Base-by-base conservation (phyloP, 1,284 basidiomycete genomes). In the Taiwanofungus camphoratus region DNA sequence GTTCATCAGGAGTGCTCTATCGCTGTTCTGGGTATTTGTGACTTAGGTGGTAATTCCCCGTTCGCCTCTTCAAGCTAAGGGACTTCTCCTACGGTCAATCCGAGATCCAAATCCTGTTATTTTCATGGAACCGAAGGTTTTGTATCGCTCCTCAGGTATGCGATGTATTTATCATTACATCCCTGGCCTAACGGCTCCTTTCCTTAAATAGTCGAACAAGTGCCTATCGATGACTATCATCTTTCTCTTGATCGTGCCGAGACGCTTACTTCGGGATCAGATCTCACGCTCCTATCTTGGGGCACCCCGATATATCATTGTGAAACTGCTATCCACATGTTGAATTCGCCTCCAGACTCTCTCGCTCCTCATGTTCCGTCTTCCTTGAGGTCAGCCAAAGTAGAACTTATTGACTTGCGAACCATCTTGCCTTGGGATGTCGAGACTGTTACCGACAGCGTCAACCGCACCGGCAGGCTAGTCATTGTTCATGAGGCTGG, bases 51-150 rank as follows among this genome's bases (percentile, higher is more conserved):
- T 96, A 8, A 87, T 97, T 30, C 93, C 93, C 3, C 82, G 93
- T 13, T 92, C 89, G 3, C 94, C 93, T 0, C 82, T 94, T 29
- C 94, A 97, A 70, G 93, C 92, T 16, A 97, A 97, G 64, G 93
- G 93, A 1, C 69, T 97, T 1, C 68, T 97, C 5, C 72, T 95
- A 4, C 77, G 81, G 3, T 82, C 91, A 0, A 90, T 97, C 45
- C 78, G 91, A 34, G 92, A 96, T 58, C 88, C 90, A 0, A 94
- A 95, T 57, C 94, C 94, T 0, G 87, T 92, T 5, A 79, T 97
- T 38, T 92, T 97, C 63, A 87, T 97, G 75, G 93, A 97, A 64
- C 93, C 93, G 8, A 97, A 97, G 63, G 76, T 92, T 44, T 69
- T 94, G 5, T 93, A 93, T 59, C 79, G 89, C 40, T 88, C 87